These are phyloP conservation scores for Cadophora malorum DNA, from an alignment of 2,329 filamentous ascomycete species.

Conservation along the genomic window DNA sequence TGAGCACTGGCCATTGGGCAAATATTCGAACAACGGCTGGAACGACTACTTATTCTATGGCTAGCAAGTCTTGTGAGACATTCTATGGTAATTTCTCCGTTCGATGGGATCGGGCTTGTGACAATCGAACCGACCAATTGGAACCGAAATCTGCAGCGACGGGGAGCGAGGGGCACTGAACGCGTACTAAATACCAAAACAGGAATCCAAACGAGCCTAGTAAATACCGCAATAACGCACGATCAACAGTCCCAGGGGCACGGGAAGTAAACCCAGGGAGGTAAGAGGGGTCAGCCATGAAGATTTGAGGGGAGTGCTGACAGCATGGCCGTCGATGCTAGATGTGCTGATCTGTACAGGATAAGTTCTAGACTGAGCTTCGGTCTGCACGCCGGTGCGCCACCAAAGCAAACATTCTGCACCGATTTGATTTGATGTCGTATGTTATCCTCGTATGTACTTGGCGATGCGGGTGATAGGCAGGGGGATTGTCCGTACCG, in stretches of 20 bases:
- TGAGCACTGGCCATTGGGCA: background rate
- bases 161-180: background rate
- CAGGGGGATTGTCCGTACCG: background rate
- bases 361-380: background rate
- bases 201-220: conserved; percentile 1
- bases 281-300: background rate
- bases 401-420: background rate
- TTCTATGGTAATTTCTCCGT: background rate
- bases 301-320: background rate
- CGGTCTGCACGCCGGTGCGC: background rate
- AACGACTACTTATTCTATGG: background rate
- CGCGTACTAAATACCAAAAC: background rate
- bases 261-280: background rate
- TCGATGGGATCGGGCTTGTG: background rate
- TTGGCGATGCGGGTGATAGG: background rate
- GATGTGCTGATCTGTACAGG: background rate
- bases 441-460: background rate
- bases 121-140: background rate
- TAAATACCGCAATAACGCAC: background rate
- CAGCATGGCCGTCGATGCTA: background rate
- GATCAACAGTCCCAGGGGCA: background rate
- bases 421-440: background rate
- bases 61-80: background rate
- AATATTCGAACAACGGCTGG: background rate
- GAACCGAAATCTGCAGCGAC: background rate